These are phyloP conservation scores for Monilinia fructigena DNA, from an alignment of 2,329 filamentous ascomycete species.

Conservation along the genomic window DNA sequence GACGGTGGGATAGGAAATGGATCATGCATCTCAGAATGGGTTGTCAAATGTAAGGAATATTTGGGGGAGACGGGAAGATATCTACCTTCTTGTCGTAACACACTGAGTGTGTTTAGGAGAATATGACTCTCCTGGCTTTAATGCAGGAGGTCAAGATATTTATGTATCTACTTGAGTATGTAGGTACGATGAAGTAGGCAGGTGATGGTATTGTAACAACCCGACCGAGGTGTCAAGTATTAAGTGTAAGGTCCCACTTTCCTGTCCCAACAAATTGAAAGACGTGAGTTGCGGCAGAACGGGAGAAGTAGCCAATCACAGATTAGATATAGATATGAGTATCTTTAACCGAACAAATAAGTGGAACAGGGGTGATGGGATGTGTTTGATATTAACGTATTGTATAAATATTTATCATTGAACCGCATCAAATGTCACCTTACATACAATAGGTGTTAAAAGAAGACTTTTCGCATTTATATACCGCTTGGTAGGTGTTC, in stretches of 20 bases:
- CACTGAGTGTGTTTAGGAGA: slow-evolving; percentile 12
- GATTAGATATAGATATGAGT: background rate
- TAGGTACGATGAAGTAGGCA: slow-evolving; percentile 14
- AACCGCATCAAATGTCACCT: too few species aligned
- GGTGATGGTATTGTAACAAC: background rate
- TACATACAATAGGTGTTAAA: background rate
- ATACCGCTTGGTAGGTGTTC: background rate
- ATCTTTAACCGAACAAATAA: slow-evolving; percentile 11
- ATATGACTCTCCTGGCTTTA: slow-evolving; percentile 2
- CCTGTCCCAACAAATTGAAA: slow-evolving; percentile 20
- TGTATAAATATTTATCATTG: too few species aligned
- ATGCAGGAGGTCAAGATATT: slow-evolving; percentile 17
- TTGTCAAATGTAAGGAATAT: slow-evolving; percentile 6
- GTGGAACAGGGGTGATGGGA: slow-evolving; percentile 11
- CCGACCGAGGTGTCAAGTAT: slow-evolving; percentile 14
- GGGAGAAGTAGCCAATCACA: slow-evolving; percentile 11
- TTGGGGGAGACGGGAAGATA: slow-evolving; percentile 9
- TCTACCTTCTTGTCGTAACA: slow-evolving; percentile 13
- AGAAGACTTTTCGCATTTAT: background rate
- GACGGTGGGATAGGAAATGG: slow-evolving; percentile 62
- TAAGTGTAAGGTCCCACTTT: slow-evolving; percentile 7
- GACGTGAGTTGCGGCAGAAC: slow-evolving; percentile 1
- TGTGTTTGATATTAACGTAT: background rate
- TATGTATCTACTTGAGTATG: slow-evolving; percentile 8
- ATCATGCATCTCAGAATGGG: slow-evolving; percentile 47